Conservation (phyloP, 1,139 yeast genomes). For the Yamadazyma taylorii region DNA sequence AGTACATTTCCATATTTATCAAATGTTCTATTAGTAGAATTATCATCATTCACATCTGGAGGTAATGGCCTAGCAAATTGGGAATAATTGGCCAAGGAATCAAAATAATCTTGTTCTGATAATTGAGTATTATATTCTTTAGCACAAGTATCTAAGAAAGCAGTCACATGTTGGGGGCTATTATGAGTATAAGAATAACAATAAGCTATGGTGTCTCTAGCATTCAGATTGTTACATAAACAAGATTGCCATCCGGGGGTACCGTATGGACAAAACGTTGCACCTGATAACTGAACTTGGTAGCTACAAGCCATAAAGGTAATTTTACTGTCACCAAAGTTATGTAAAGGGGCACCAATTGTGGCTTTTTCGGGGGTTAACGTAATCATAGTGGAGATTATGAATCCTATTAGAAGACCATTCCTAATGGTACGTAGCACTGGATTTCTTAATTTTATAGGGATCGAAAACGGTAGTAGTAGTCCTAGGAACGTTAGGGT, state of each 20-base stretch:
- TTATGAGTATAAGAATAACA: constrained; percentile 32
- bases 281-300: constrained; percentile 23
- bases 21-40: constrained; percentile 1
- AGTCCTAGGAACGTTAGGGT: constrained; percentile 19
- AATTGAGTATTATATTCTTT: constrained; percentile 24
- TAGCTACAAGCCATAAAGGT: constrained; percentile 34
- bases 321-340: constrained; percentile 28
- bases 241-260: constrained; percentile 19
- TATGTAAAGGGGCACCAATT: constrained; percentile 37
- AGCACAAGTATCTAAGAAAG: constrained; percentile 30
- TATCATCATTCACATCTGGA: constrained; percentile 17
- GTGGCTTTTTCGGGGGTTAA: constrained; percentile 34
- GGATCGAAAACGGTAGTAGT: constrained; percentile 22
- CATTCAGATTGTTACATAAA: constrained; percentile 31
- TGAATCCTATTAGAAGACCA: constrained; percentile 16
- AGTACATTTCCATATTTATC: constrained; percentile 20
- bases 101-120: constrained; percentile 28
- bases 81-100: constrained; percentile 42
- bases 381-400: constrained; percentile 23
- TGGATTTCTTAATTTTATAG: constrained; percentile 16
- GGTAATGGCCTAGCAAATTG: constrained; percentile 27
- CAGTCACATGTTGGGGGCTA: constrained; percentile 18
- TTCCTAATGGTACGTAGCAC: constrained; percentile 14
- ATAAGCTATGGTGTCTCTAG: constrained; percentile 43
- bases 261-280: constrained; percentile 24